Base-by-base conservation (phyloP, 169 alveolate genomes). In the Babesia caballi region DNA sequence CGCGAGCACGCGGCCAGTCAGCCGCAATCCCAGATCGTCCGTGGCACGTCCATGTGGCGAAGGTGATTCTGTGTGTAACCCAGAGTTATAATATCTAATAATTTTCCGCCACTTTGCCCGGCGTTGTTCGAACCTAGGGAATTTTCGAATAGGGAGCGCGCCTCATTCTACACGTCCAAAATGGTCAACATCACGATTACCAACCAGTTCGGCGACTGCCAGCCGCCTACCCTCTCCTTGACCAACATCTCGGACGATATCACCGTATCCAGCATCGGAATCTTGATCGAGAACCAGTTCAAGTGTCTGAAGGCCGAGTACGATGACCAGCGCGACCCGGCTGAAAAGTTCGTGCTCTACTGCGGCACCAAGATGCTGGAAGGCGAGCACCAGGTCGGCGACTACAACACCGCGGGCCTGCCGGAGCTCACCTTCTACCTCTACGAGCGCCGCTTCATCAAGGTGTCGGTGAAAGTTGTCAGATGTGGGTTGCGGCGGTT, bases 101-200 rank as follows among this genome's bases (percentile, higher is more conserved):
- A n/a, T n/a, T n/a, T n/a, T n/a, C n/a, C n/a, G n/a, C n/a, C n/a
- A n/a, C n/a, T n/a, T n/a, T n/a, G n/a, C n/a, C n/a, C n/a, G n/a
- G n/a, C n/a, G n/a, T n/a, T n/a, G n/a, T n/a, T n/a, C n/a, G n/a
- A n/a, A n/a, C n/a, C n/a, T n/a, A n/a, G n/a, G n/a, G n/a, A n/a
- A n/a, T n/a, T n/a, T n/a, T n/a, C n/a, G n/a, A n/a, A n/a, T n/a
- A n/a, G n/a, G n/a, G n/a, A n/a, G n/a, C n/a, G 25, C 30, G 11
- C 30, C 30, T 12, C 4, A 23, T 19, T 46, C 53, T 19, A 46
- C 1, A 19, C 27, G 14, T 56, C 54, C 30, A 51, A 23, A 19
- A 77, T 77, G 85, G 85, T 77, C 49, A 66, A 77, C 36, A 35
- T 77, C 17, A 57, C 66, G 5, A 46, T 77, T 14, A 40, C 36